Evolutionary conservation across 352 stramenopile species (phyloP), one percentile per base, ranked within the genome.

Genomic region (Phytophthora pinifolia): DNA sequence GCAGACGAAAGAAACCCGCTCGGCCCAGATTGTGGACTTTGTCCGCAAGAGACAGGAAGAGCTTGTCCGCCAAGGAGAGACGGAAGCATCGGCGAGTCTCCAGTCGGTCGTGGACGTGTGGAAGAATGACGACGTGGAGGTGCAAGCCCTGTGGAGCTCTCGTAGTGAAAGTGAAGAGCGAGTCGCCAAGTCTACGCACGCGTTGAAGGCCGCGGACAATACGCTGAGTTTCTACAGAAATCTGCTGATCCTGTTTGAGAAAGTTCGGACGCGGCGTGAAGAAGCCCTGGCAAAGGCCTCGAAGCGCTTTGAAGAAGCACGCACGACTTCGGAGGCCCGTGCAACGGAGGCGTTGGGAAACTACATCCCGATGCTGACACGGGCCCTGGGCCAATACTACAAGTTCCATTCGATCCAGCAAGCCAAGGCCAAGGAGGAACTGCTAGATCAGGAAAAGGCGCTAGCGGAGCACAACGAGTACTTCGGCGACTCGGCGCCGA

Each of bases 361-460:
- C 2, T 76, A 67, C 18, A 72, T 92, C 13, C 69, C 74, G 3
- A 76, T 77, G 44, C 65, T 92, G 10, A 71, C 65, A 9, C 51
- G 48, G 6, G 61, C 67, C 1, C 49, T 90, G 9, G 55, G 45
- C 12, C 45, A 59, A 8, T 88, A 83, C 44, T 87, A 81, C 27
- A 68, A 87, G 22, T 89, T 89, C 51, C 76, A 87, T 43, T 70
- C 73, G 1, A 56, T 83, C 6, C 74, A 74, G 13, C 78, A 92
- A 34, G 14, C 53, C 6, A 70, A 74, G 6, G 80, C 80, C 2
- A 77, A 69, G 7, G 54, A 68, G 13, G 74, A 90, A 12, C 31
- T 64, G n/a, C 47, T 72, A 20, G 66, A 79, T 30, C 69, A 87
- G 41, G 63, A 79, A 44, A 59, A 74, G 25, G 60, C 47, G 9